Percentiles rank a stretch among this genome's conserved stretches.
These are phyloP conservation scores for Magnolia officinalis DNA, from an alignment of 164 flowering plant genomes.

Conservation along the genomic window DNA sequence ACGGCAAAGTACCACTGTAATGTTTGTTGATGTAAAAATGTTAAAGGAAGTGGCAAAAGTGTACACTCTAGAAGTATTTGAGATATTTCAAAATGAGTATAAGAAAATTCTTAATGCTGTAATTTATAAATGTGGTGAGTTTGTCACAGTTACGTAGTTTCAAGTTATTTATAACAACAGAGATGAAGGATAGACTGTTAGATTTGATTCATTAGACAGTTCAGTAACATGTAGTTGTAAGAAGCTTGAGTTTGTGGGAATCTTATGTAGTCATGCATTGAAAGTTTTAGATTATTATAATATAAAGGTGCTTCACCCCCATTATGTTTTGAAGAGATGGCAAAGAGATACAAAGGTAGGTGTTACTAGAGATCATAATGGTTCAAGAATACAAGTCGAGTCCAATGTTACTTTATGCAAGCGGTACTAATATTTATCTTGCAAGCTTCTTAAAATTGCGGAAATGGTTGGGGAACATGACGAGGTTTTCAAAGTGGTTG, in stretches of 20 bases:
- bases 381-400: not conserved
- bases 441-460: not conserved
- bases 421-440: not conserved
- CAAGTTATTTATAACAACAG: conserved; percentile 2
- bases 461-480: not conserved
- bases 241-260: conserved; percentile 17
- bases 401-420: not conserved
- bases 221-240: conserved; percentile 14
- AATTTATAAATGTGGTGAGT: conserved; percentile 10
- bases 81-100: conserved; percentile 21
- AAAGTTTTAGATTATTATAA: conserved; percentile 13
- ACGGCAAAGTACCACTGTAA: conserved; percentile 5
- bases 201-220: conserved; percentile 8
- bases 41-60: conserved; percentile 13
- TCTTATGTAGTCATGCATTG: conserved; percentile 17
- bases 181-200: conserved; percentile 2
- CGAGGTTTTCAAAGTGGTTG: not conserved
- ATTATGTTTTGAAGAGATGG: conserved; percentile 15
- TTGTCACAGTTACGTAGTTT: conserved; percentile 2
- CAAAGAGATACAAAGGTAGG: conserved; percentile 13
- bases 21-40: conserved; percentile 10
- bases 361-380: conserved; percentile 2
- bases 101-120: not conserved
- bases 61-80: conserved; percentile 13
- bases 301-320: conserved; percentile 8